Evolutionary conservation across 1,139 yeast species (phyloP).

Genomic region (Sugiyamaella castrensis): DNA sequence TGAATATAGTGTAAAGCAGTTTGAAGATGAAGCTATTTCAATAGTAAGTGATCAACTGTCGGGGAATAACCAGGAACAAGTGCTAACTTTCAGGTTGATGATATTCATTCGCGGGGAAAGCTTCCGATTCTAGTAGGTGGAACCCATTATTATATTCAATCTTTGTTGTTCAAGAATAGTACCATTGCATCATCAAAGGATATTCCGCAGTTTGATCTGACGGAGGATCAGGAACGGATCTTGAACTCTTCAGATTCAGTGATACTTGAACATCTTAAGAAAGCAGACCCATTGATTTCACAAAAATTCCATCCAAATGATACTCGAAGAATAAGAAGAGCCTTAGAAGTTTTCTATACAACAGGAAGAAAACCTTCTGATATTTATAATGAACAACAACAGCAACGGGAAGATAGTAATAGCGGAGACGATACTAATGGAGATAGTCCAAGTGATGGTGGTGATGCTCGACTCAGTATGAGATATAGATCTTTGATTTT

Average conservation of each 20-base stretch:
- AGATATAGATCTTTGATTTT: slow-evolving; percentile 67
- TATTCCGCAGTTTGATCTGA: slow-evolving; percentile 20
- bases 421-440: slow-evolving; percentile 29
- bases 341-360: slow-evolving; percentile 70
- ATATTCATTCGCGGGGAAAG: slow-evolving; percentile 66
- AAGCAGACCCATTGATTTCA: slow-evolving; percentile 69
- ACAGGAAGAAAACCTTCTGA: slow-evolving; percentile 71
- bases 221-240: slow-evolving; percentile 43
- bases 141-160: slow-evolving; percentile 87
- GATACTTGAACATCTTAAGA: slow-evolving; percentile 48
- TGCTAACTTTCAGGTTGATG: slow-evolving; percentile 44
- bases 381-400: slow-evolving; percentile 59
- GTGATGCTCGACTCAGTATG: slow-evolving; percentile 35
- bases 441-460: slow-evolving; percentile 28
- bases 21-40: slow-evolving; percentile 62
- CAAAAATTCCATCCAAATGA: slow-evolving; percentile 91
- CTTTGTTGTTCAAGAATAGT: slow-evolving; percentile 66
- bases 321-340: slow-evolving; percentile 69
- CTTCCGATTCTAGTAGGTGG: slow-evolving; percentile 93
- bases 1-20: slow-evolving; percentile 80
- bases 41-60: slow-evolving; percentile 11
- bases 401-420: slow-evolving; percentile 16
- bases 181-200: slow-evolving; percentile 37
- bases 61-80: slow-evolving; percentile 22
- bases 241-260: slow-evolving; percentile 49